Evolutionary conservation across 2,329 filamentous ascomycete genomes (phyloP), one percentile per base, ranked within the genome.

Genomic region (Colletotrichum lupini): DNA sequence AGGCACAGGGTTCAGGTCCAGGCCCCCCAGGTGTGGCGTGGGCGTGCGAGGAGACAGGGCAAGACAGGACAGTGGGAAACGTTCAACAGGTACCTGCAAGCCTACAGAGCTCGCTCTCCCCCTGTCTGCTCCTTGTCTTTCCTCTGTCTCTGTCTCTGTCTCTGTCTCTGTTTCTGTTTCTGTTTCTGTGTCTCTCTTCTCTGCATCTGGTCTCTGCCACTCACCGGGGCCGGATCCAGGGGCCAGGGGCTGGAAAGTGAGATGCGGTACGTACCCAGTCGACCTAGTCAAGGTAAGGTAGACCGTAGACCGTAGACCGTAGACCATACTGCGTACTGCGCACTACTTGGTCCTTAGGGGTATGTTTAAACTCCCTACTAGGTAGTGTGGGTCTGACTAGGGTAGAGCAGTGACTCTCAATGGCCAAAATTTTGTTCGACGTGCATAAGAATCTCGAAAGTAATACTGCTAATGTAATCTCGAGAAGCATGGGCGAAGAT

Each of bases 51-150:
- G 61, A 22, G 12, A 35, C 66, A 46, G 49, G 49, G 57, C 63
- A 12, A 66, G 68, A 71, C 32, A 60, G 53, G 55, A 60, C 68
- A 60, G 68, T 55, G 62, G 42, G 62, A 66, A 66, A 60, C 61
- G 59, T 53, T 53, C 53, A 46, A 55, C n/a, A 55, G 55, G 62
- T 60, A 70, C 68, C 37, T 69, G 37, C 16, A 32, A 32, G 24
- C 22, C 30, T 26, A n/a, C 12, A 32, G 42, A 46, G 42, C 57
- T 68, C 3, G 46, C 35, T 49, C 32, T 26, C 53, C 37, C 61
- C 35, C 59, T 49, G 59, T 24, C 65, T 68, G 32, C 32, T 26
- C 63, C 56, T 68, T 24, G 52, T 49, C 59, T 37, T 49, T 14
- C 37, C 35, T 62, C 42, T 62, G 37, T 55, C 52, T 55, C 37